Evolutionary conservation across 306 rosid species (phyloP).

Genomic region (Dryas drummondii): DNA sequence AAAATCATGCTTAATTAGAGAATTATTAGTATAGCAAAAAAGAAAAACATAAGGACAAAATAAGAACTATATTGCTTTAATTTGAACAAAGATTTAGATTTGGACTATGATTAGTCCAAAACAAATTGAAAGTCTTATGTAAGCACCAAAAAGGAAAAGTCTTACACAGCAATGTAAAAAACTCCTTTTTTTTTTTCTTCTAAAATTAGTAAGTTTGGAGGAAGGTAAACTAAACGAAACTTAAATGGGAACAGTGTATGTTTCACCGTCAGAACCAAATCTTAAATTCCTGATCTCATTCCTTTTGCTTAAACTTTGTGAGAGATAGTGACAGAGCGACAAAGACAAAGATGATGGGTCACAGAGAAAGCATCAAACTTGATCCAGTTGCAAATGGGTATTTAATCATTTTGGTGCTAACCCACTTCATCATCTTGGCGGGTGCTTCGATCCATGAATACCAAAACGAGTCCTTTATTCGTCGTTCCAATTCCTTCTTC

Average conservation of each 20-base stretch:
- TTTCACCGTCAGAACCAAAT: neutral
- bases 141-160: too few relatives aligned
- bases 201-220: neutral
- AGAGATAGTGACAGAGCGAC: neutral
- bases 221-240: neutral
- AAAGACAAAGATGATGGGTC: constrained; percentile 17
- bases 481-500: constrained; percentile 71
- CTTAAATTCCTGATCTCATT: neutral
- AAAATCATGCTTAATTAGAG: too few relatives aligned
- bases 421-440: constrained; percentile 30
- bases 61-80: neutral
- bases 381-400: constrained; percentile 38
- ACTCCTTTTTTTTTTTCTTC: neutral
- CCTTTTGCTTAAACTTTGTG: constrained; percentile 1
- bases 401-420: constrained; percentile 13
- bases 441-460: constrained; percentile 79
- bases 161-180: neutral
- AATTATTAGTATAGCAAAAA: neutral
- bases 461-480: constrained; percentile 53
- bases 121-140: too few relatives aligned
- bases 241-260: neutral
- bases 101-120: too few relatives aligned
- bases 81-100: neutral
- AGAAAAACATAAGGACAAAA: neutral
- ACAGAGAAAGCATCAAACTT: constrained; percentile 16